Base-by-base conservation (phyloP, 306 rosid genomes). In the Cucurbita ficifolia region DNA sequence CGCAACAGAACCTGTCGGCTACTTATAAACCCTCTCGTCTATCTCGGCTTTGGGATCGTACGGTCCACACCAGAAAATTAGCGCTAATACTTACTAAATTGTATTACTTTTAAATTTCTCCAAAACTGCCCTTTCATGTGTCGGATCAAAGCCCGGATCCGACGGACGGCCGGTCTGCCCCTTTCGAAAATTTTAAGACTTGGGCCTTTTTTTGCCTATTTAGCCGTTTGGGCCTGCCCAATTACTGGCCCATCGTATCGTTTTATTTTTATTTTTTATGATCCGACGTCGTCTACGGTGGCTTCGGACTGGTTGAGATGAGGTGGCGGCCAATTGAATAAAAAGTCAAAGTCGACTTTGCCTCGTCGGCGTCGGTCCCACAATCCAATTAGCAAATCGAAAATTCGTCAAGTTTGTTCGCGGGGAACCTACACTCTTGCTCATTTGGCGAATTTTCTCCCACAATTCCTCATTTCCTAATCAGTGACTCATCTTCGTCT, bases 1-100 rank as follows among this genome's bases (percentile, higher is more conserved):
- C 91, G 29, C 45, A 39, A 19, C 83, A 82, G 88, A 51, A 55
- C 16, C 33, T 84, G 86, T 84, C 79, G 82, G 82, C 79, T 55
- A 57, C 78, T 35, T 16, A n/a, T 59, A 40, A 67, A 70, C 22
- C 10, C 3, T 64, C 59, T 54, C 59, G 12, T 18, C 57, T 53
- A 29, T 54, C 43, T 65, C 71, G 33, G 16, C 70, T 17, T 62
- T 40, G 1, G 49, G 76, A 87, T 82, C 84, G 76, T 42, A 84
- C 92, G 92, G 84, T 70, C 24, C 68, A 42, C 29, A 29, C 33
- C 33, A 29, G 3, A 29, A 29, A 29, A 29, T 29, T 29, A 29
- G 33, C 2, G 33, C 33, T 29, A 29, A 29, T 29, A 29, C 33
- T 29, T 3, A 29, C 33, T 29, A 29, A 29, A 29, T 29, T 29